These are phyloP conservation scores for Phlyctochytrium planicorne DNA, from an alignment of 192 early-diverging fungal genomes.

Conservation along the genomic window DNA sequence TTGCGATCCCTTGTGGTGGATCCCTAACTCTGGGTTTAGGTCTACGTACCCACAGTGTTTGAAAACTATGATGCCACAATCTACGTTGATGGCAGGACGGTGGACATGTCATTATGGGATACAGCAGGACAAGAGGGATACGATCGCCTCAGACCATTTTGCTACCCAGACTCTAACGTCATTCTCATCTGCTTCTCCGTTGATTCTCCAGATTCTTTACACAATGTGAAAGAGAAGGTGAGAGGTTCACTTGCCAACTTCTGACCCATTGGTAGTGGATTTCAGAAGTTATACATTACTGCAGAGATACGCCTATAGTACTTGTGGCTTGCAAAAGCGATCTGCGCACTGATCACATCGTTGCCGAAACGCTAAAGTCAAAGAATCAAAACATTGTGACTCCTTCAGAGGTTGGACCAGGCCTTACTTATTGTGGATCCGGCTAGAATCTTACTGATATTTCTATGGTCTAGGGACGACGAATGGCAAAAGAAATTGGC, in stretches of 20 bases:
- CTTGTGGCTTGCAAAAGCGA: conserved; percentile 83
- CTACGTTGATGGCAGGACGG: conserved; percentile 69
- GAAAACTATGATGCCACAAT: conserved; percentile 86
- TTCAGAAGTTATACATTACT: conserved; percentile 80
- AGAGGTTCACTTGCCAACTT: neutral
- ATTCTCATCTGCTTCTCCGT: conserved; percentile 89
- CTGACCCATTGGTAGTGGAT: conserved; percentile 61
- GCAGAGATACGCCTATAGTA: conserved; percentile 69
- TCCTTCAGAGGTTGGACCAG: conserved; percentile 49
- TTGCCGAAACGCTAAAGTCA: conserved; percentile 64
- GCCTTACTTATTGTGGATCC: neutral
- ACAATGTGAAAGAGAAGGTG: conserved; percentile 64
- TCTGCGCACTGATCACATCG: conserved; percentile 66
- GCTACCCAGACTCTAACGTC: conserved; percentile 84
- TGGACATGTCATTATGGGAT: conserved; percentile 90
- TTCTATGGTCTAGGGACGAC: conserved; percentile 2
- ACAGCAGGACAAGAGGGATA: conserved; percentile 95
- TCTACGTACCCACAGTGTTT: conserved; percentile 59
- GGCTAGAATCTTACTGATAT: neutral
- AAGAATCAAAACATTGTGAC: conserved; percentile 62
- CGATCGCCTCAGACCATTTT: conserved; percentile 82
- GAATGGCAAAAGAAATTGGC: conserved; percentile 75
- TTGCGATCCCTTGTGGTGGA: neutral
- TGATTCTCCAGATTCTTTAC: conserved; percentile 83
- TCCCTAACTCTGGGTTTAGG: conserved; percentile 15